Base-by-base conservation (phyloP, 305 asterid genomes). In the Fraxinus angustifolia region DNA sequence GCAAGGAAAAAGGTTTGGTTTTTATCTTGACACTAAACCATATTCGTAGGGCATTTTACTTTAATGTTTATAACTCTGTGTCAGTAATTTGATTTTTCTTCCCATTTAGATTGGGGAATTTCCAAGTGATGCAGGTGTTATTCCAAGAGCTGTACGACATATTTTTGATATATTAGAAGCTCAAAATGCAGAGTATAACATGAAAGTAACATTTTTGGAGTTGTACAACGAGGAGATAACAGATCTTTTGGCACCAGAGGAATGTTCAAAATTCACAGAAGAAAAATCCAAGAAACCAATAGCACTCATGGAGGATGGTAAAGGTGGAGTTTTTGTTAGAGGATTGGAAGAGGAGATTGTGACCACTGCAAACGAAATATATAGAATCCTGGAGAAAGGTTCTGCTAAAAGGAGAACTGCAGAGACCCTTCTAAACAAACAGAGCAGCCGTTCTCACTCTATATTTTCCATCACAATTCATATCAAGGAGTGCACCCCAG, bases 261-360 rank as follows among this genome's bases (percentile, higher is more conserved):
- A 96, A 85, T 82, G 81, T 86, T 68, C 89, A 10, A 96, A 91
- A 82, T 93, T 93, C 83, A 80, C 80, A 1, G 97, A 93, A 75
- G 99, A 96, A 84, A 96, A 96, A 90, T 85, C 97, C 6, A 94
- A 96, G 92, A 96, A 93, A 85, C 98, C 98, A 53, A 87, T 94
- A 73, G 97, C 98, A 4, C 95, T 96, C 30, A 96, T 96, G 99
- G 99, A 96, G 88, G 99, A 94, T 68, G 99, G 99, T 23, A 96
- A 96, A 87, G 99, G 98, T 75, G 98, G 98, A 84, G 98, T 96
- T 71, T 85, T 94, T 82, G 97, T 96, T 68, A 89, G 99, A 85
- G 99, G 99, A 86, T 85, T 94, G 91, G 99, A 96, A 88, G 99
- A 96, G 88, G 99, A 96, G 91, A 89, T 94, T 73, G 99, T 96